Percentiles rank a stretch among this genome's conserved stretches.
These are phyloP conservation scores for Xylogone sp. DNA, from an alignment of 2,329 filamentous ascomycete species.

Conservation along the genomic window DNA sequence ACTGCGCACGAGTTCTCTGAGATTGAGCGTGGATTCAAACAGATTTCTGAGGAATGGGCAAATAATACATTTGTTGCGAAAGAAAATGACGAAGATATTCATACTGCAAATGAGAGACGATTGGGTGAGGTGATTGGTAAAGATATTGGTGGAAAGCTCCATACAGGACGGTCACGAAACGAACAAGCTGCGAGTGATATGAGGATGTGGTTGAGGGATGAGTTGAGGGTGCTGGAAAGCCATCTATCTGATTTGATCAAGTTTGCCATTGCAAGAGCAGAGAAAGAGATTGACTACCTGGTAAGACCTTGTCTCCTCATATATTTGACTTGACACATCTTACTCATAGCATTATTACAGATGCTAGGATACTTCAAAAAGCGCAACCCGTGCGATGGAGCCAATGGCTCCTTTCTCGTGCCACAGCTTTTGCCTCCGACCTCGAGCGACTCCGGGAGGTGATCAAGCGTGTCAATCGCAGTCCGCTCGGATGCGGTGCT, in stretches of 20 bases:
- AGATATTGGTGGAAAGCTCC: constrained; percentile 80
- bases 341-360: too few relatives aligned
- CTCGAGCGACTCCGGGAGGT: constrained; percentile 74
- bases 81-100: constrained; percentile 36
- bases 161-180: constrained; percentile 83
- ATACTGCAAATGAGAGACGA: constrained; percentile 68
- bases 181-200: constrained; percentile 90
- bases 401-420: constrained; percentile 78
- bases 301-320: too few relatives aligned
- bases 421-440: constrained; percentile 66
- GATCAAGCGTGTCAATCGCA: constrained; percentile 68
- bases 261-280: constrained; percentile 65
- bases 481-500: constrained; percentile 40
- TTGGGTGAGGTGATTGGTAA: constrained; percentile 83
- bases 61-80: constrained; percentile 35
- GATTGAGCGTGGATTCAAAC: constrained; percentile 68
- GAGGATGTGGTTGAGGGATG: constrained; percentile 81
- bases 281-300: constrained; percentile 69
- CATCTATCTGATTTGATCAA: constrained; percentile 67
- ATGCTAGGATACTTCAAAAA: constrained; percentile 88
- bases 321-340: too few relatives aligned
- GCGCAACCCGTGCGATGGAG: constrained; percentile 77
- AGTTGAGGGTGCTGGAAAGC: constrained; percentile 65
- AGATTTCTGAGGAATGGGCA: constrained; percentile 52
- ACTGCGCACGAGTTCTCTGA: constrained; percentile 67